These are phyloP conservation scores for Diaporthe humulicola DNA, from an alignment of 2,329 filamentous ascomycete species.

Conservation along the genomic window DNA sequence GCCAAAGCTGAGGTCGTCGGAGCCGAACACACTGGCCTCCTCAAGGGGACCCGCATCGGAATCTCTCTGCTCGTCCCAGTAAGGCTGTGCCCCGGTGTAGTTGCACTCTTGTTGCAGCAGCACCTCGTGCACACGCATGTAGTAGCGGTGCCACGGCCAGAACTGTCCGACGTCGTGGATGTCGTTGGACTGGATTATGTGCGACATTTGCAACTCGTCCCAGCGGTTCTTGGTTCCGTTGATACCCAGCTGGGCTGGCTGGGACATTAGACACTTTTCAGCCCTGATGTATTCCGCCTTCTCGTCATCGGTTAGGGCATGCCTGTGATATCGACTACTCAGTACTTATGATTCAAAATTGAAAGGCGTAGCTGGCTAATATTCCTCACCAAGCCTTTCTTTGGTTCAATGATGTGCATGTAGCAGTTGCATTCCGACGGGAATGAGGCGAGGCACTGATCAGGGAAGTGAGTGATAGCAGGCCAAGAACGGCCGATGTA, in stretches of 20 bases:
- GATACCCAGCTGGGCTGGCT: slow-evolving; percentile 44
- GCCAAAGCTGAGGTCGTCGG: slow-evolving; percentile 39
- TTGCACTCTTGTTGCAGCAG: slow-evolving; percentile 50
- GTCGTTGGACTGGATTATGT: slow-evolving; percentile 47
- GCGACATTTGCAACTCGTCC: slow-evolving; percentile 51
- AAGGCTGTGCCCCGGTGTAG: slow-evolving; percentile 46
- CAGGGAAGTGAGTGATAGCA: slow-evolving; percentile 6
- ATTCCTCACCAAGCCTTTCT: slow-evolving; percentile 15
- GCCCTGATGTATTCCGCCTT: slow-evolving; percentile 49
- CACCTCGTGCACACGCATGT: slow-evolving; percentile 49
- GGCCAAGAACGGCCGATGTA: slow-evolving; percentile 20
- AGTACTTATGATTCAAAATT: neutral
- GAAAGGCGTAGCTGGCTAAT: too few relatives aligned
- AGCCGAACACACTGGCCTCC: slow-evolving; percentile 47
- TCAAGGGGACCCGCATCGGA: slow-evolving; percentile 43
- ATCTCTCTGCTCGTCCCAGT: slow-evolving; percentile 54
- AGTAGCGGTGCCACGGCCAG: slow-evolving; percentile 53
- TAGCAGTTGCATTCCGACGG: neutral
- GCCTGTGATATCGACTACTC: neutral
- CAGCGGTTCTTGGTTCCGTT: slow-evolving; percentile 47
- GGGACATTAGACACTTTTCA: slow-evolving; percentile 50
- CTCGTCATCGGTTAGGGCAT: slow-evolving; percentile 40
- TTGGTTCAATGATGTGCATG: slow-evolving; percentile 26
- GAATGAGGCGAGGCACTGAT: neutral
- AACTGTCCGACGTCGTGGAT: slow-evolving; percentile 50